These are phyloP conservation scores for Sphagnum magellanicum DNA, from an alignment of 228 moss, liverwort and hornwort genomes.

Conservation along the genomic window DNA sequence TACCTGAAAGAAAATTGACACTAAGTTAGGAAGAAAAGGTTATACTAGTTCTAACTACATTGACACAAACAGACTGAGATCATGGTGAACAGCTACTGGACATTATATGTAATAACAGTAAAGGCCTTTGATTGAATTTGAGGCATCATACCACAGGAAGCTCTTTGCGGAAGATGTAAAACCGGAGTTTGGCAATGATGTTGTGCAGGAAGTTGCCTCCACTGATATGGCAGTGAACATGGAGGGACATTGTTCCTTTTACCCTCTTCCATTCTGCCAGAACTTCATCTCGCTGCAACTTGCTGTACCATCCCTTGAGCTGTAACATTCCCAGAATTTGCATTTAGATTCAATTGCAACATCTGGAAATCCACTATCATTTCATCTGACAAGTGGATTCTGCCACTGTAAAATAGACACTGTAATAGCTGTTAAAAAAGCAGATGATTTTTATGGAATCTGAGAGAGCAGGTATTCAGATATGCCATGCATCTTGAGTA, in stretches of 20 bases:
- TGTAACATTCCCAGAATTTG: constrained; percentile 6
- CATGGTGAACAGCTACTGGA: background rate
- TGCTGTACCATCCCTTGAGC: constrained; percentile 67
- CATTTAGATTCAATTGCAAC: background rate
- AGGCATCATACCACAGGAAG: constrained; percentile 34
- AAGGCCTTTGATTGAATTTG: background rate
- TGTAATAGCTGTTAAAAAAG: background rate
- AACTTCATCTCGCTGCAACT: constrained; percentile 54
- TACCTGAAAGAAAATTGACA: constrained; percentile 16
- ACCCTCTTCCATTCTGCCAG: constrained; percentile 59
- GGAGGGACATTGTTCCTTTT: constrained; percentile 55
- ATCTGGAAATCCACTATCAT: background rate
- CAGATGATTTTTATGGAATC: background rate
- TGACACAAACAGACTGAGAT: background rate
- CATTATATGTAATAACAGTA: background rate
- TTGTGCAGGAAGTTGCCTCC: constrained; percentile 61
- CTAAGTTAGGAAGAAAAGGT: background rate
- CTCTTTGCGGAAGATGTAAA: constrained; percentile 62
- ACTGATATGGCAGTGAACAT: constrained; percentile 67
- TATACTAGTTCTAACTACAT: background rate
- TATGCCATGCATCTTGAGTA: background rate
- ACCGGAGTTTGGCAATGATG: constrained; percentile 52
- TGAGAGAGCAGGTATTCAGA: background rate
- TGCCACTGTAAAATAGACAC: background rate
- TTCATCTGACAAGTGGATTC: background rate